Conservation (phyloP, 2,329 filamentous ascomycete genomes). For the Lecanoromycetidae sp. region DNA sequence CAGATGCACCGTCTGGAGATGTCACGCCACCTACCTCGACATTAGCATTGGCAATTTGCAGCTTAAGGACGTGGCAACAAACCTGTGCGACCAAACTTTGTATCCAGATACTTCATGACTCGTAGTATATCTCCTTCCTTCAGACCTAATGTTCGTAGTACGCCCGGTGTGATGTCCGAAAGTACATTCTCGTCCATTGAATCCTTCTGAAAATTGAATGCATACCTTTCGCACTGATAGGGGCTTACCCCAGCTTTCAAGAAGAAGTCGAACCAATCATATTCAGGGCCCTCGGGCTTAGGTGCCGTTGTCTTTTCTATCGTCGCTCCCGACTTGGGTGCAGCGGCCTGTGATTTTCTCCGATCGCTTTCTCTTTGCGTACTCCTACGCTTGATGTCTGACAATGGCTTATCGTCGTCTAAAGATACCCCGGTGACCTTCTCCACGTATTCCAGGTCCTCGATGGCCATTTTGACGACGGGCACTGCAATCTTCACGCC, state of each 20-base stretch:
- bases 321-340: slow-evolving; percentile 24
- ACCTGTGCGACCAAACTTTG: slow-evolving; percentile 57
- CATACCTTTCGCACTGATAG: slow-evolving; percentile 87
- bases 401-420: slow-evolving; percentile 83
- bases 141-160: slow-evolving; percentile 77
- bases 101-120: slow-evolving; percentile 79
- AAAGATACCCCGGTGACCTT: slow-evolving; percentile 73
- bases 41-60: slow-evolving; percentile 39
- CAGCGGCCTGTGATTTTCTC: slow-evolving; percentile 24
- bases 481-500: slow-evolving; percentile 97
- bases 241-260: slow-evolving; percentile 81
- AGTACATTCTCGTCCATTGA: slow-evolving; percentile 93
- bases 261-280: slow-evolving; percentile 99
- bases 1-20: slow-evolving; percentile 35
- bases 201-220: slow-evolving; percentile 76
- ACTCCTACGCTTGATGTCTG: slow-evolving; percentile 55
- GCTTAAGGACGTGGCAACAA: slow-evolving; percentile 12
- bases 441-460: slow-evolving; percentile 93
- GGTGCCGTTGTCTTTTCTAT: slow-evolving; percentile 20
- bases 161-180: slow-evolving; percentile 72
- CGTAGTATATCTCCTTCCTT: slow-evolving; percentile 95
- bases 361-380: slow-evolving; percentile 38
- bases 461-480: slow-evolving; percentile 85
- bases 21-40: slow-evolving; percentile 20
- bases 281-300: slow-evolving; percentile 45